Percentiles rank a stretch among this genome's conserved stretches.
These are phyloP conservation scores for Mortierella sp. DNA, from an alignment of 371 early-diverging fungal genomes.

Conservation along the genomic window DNA sequence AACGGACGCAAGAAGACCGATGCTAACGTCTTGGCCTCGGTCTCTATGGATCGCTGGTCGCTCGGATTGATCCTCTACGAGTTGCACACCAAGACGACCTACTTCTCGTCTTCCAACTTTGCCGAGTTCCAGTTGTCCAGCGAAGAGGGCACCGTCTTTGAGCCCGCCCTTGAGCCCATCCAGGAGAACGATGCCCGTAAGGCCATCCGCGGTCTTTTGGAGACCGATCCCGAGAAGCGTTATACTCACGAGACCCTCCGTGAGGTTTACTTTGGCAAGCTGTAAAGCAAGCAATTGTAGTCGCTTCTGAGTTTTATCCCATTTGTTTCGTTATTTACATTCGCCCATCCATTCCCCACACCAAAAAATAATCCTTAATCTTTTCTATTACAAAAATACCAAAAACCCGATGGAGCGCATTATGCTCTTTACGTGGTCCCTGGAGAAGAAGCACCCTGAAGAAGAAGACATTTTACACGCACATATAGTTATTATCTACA, in stretches of 20 bases:
- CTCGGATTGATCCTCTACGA: conserved; percentile 35
- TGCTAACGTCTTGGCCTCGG: conserved; percentile 21
- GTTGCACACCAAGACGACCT: conserved; percentile 23
- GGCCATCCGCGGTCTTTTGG: conserved; percentile 49
- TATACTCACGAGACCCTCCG: conserved; percentile 50
- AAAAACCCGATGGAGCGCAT: conserved; percentile 36
- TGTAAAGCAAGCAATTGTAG: conserved; percentile 4
- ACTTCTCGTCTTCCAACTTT: conserved; percentile 24
- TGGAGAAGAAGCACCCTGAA: conserved; percentile 20
- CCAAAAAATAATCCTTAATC: conserved; percentile 23
- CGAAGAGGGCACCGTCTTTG: conserved; percentile 26
- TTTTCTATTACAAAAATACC: conserved; percentile 9
- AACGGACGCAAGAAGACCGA: conserved; percentile 18
- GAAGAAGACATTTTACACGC: conserved; percentile 16
- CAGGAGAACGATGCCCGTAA: conserved; percentile 35
- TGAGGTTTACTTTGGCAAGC: conserved; percentile 43
- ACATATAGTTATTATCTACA: conserved; percentile 9
- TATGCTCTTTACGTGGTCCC: conserved; percentile 20
- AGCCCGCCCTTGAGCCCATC: conserved; percentile 31
- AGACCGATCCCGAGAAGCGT: conserved; percentile 47
- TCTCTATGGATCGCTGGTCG: conserved; percentile 40
- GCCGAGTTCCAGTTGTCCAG: conserved; percentile 49
- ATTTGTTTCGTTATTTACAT: not conserved
- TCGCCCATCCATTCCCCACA: not conserved
- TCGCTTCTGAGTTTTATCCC: not conserved